Evolutionary conservation across 139 green algal genomes (phyloP), one percentile per base, ranked within the genome.

Genomic region (Eudorina sp.): DNA sequence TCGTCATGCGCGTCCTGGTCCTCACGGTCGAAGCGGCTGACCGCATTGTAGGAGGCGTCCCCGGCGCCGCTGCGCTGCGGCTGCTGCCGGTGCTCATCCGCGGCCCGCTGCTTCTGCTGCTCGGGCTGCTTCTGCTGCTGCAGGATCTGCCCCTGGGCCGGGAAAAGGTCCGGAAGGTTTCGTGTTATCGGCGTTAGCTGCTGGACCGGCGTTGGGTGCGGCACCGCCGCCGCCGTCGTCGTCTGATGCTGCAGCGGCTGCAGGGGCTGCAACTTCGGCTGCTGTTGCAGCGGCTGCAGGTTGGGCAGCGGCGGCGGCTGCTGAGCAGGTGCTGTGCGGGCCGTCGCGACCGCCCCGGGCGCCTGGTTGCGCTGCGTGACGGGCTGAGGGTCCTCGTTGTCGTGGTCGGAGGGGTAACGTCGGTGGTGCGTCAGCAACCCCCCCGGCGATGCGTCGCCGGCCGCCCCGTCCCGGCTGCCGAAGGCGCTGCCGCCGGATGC

Each of bases 391-490:
- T 58, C 41, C 51, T 89, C 68, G 8, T 46, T 48, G 43, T 89
- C 81, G 29, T 86, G 40, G 40, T 89, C 69, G 29, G 68, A 76
- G 51, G 68, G 40, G n/a, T 83, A 74, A 27, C 84, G 51, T 64
- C 81, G 62, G 34, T 78, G 62, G 46, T 87, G 81, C 31, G 81
- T 87, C n/a, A 48, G 53, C 51, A 48, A 34, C 31, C 4, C 75
- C 0, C 45, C 45, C n/a, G 74, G 34, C 14, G 41, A 58, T 18
- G 29, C 23, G 21, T 72, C 62, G 34, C 36, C 66, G 53, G 27
- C 18, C 5, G n/a, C 51, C 6, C 31, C 23, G n/a, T 70, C 53
- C 21, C 53, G 21, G 41, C 60, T 53, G 58, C 41, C 79, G 0
- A 36, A 36, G 31, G 3, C 45, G 45, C 62, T 41, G 45, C 27